Evolutionary conservation across 306 rosid species (phyloP).

Genomic region (Cucurbita moschata): DNA sequence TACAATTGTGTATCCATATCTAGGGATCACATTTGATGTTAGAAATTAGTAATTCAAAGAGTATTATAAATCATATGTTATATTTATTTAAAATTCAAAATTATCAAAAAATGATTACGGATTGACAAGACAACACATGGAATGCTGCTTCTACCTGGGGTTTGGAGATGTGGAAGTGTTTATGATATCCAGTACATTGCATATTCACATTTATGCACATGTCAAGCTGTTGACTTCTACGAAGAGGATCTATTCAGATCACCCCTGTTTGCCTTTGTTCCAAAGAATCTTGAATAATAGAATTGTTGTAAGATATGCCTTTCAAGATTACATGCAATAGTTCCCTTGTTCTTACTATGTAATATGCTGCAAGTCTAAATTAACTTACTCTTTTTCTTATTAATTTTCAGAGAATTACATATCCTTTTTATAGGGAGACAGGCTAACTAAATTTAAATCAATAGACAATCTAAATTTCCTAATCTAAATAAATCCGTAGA

Average conservation of each 20-base stretch:
- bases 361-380: too few species aligned
- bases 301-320: neutral
- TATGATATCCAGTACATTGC: neutral
- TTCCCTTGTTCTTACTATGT: neutral
- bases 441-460: too few species aligned
- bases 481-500: too few species aligned
- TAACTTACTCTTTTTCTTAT: too few species aligned
- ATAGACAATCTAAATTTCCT: too few species aligned
- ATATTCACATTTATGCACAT: neutral
- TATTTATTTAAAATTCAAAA: neutral
- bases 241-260: neutral
- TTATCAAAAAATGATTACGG: neutral
- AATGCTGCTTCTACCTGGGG: neutral
- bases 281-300: neutral
- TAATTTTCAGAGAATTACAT: too few species aligned
- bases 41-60: neutral
- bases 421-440: too few species aligned
- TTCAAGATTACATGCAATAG: neutral
- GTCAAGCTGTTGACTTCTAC: neutral
- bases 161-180: neutral
- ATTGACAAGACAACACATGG: neutral
- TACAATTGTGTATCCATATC: neutral
- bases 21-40: neutral
- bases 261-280: neutral
- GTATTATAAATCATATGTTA: neutral